phyloP scores from a whole-genome alignment of 2,329 filamentous ascomycete species.

The Alternaria incomplexa region DNA sequence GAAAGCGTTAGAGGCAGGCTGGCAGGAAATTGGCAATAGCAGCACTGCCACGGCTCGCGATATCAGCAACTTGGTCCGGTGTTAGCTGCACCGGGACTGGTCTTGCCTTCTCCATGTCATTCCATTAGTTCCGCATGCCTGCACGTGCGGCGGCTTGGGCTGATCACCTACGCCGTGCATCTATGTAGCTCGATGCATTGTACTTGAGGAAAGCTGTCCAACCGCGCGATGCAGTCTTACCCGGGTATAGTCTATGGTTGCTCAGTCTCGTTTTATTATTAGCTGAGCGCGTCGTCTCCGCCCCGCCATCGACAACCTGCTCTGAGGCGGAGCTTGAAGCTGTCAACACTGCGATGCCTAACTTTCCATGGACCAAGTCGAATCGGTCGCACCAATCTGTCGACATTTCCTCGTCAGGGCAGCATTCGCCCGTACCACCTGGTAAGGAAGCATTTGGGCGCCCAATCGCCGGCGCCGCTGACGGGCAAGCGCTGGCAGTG shows the following conservation, averaged over 20 bases:
- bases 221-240: conserved; percentile 25
- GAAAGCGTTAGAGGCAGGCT: conserved; percentile 5
- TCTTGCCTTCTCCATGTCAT: conserved; percentile 20
- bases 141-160: conserved; percentile 41
- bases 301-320: conserved; percentile 29
- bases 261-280: conserved; percentile 42
- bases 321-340: conserved; percentile 26
- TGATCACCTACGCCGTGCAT: conserved; percentile 22
- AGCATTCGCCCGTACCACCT: conserved; percentile 43
- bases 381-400: conserved; percentile 48
- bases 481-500: conserved; percentile 42
- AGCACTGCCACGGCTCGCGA: conserved; percentile 41
- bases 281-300: conserved; percentile 34
- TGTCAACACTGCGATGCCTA: conserved; percentile 45
- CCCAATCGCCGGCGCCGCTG: conserved; percentile 41
- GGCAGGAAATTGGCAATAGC: conserved; percentile 10
- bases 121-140: conserved; percentile 33
- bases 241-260: conserved; percentile 27
- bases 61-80: conserved; percentile 33
- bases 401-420: conserved; percentile 40
- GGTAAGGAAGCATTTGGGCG: conserved; percentile 34
- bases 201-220: conserved; percentile 27
- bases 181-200: conserved; percentile 21
- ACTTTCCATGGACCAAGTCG: conserved; percentile 47
- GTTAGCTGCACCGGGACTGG: conserved; percentile 27